Evolutionary conservation across 148 eudicot genomes (phyloP).

Genomic region (Chenopodium suecicum): DNA sequence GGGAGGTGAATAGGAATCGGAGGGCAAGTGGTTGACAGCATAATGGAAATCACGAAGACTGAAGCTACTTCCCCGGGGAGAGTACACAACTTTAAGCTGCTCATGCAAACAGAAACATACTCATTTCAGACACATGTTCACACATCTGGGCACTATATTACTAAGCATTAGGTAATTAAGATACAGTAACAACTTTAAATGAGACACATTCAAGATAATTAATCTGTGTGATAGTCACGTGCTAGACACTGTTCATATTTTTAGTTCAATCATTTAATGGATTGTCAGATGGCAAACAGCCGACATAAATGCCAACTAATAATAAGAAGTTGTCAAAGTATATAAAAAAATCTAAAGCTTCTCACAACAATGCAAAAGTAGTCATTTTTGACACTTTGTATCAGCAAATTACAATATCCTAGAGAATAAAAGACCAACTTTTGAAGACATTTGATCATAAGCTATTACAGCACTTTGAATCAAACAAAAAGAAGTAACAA

Average conservation of each 20-base stretch:
- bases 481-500: background rate
- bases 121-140: constrained; percentile 13
- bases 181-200: background rate
- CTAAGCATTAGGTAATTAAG: background rate
- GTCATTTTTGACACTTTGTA: background rate
- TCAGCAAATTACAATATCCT: background rate
- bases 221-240: background rate
- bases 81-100: constrained; percentile 68
- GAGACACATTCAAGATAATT: background rate
- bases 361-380: background rate
- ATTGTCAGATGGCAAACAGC: background rate
- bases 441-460: background rate
- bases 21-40: constrained; percentile 65
- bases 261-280: constrained; percentile 3
- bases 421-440: too few relatives aligned
- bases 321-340: background rate
- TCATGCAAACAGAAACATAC: background rate
- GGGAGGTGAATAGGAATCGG: constrained; percentile 51
- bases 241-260: background rate
- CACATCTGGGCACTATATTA: background rate
- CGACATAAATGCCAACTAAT: background rate
- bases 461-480: background rate
- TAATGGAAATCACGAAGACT: constrained; percentile 72
- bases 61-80: constrained; percentile 56
- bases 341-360: background rate